Evolutionary conservation across 768 basidiomycete species (phyloP).

Genomic region (Ramaria sp.): DNA sequence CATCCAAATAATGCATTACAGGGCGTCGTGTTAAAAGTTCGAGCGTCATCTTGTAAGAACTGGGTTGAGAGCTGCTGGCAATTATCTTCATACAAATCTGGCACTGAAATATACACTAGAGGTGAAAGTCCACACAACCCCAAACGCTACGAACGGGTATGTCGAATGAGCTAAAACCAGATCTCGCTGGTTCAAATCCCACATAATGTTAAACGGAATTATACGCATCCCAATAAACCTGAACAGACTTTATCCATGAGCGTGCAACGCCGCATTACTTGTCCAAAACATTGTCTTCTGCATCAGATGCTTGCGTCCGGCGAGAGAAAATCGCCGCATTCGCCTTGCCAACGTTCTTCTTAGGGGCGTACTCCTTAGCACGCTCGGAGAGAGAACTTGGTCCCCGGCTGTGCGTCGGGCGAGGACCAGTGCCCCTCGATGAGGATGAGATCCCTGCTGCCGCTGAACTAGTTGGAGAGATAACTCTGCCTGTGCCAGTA

Average conservation of each 20-base stretch:
- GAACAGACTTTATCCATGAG: not conserved
- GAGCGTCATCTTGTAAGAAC: too few species aligned
- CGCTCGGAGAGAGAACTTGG: slow-evolving; percentile 36
- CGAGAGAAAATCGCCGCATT: slow-evolving; percentile 35
- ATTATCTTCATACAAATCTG: too few species aligned
- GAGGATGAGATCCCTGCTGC: not conserved
- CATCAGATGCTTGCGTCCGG: slow-evolving; percentile 76
- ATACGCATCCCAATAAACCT: not conserved
- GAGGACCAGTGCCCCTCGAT: slow-evolving; percentile 20
- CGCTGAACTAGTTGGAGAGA: not conserved
- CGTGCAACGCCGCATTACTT: slow-evolving; percentile 12
- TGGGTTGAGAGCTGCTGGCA: too few species aligned
- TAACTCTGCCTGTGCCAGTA: slow-evolving; percentile 24
- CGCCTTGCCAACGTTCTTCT: slow-evolving; percentile 22
- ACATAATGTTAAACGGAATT: not conserved
- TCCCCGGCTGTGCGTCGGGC: slow-evolving; percentile 31
- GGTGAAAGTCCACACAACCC: too few species aligned
- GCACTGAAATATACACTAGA: too few species aligned
- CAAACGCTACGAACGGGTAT: too few species aligned
- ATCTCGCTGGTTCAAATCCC: not conserved
- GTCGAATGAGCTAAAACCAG: too few species aligned
- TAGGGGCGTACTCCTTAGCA: slow-evolving; percentile 18
- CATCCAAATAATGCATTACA: too few species aligned
- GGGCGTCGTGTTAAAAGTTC: too few species aligned
- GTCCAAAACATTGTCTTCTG: slow-evolving; percentile 60